phyloP scores from a whole-genome alignment of 768 basidiomycete species.

The Suillus alpinus region DNA sequence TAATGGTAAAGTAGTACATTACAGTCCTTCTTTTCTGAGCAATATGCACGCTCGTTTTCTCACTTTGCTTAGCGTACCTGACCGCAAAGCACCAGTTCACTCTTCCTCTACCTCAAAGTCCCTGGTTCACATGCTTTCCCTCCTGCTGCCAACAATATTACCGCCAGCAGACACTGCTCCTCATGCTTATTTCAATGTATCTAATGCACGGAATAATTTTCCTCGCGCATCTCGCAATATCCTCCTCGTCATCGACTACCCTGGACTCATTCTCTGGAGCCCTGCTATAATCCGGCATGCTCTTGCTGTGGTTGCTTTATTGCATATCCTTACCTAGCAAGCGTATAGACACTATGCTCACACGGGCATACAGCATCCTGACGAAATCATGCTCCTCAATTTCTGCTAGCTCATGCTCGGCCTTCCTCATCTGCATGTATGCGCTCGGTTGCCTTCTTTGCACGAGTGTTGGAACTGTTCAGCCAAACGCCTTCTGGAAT shows the following conservation, averaged over 20 bases:
- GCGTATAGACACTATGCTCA: conserved; percentile 56
- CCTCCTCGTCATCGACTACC: conserved; percentile 10
- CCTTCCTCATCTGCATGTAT: conserved; percentile 39
- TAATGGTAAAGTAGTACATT: conserved; percentile 44
- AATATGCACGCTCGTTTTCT: conserved; percentile 46
- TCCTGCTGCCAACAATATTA: conserved; percentile 40
- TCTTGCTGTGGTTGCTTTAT: conserved; percentile 53
- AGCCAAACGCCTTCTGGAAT: conserved; percentile 65
- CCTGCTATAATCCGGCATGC: conserved; percentile 31
- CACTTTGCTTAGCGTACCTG: background rate
- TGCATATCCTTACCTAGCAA: conserved; percentile 45
- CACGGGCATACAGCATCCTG: conserved; percentile 55
- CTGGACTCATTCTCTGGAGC: conserved; percentile 23
- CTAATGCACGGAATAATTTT: conserved; percentile 52
- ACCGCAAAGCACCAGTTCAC: background rate
- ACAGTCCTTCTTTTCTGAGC: conserved; percentile 42
- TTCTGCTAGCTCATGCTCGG: conserved; percentile 26
- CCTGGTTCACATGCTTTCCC: conserved; percentile 34
- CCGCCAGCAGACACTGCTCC: conserved; percentile 30
- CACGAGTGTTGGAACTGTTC: conserved; percentile 46
- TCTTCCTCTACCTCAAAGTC: background rate
- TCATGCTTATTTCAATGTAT: conserved; percentile 60
- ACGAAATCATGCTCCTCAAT: conserved; percentile 31
- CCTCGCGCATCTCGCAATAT: conserved; percentile 29
- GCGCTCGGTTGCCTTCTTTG: conserved; percentile 46